Conservation (phyloP, 192 early-diverging fungal species). For the Coemansia sp. region DNA sequence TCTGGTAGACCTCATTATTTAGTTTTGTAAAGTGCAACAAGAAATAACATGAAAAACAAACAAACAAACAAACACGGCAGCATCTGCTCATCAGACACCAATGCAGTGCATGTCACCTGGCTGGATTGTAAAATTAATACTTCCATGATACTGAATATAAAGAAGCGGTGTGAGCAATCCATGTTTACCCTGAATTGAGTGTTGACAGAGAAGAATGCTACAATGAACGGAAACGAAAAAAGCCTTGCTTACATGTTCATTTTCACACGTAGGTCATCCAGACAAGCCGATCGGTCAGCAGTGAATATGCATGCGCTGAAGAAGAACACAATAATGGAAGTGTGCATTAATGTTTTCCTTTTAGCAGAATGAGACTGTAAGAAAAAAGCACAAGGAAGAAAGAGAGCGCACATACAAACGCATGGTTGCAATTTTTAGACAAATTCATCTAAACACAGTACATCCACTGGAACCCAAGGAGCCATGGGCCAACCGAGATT, state of each 20-base stretch:
- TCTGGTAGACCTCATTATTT: too few relatives aligned
- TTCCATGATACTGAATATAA: neutral
- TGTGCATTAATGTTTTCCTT: neutral
- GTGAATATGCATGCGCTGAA: slow-evolving; percentile 9
- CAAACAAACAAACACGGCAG: too few relatives aligned
- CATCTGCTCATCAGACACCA: neutral
- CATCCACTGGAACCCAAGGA: too few relatives aligned
- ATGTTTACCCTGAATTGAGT: slow-evolving; percentile 6
- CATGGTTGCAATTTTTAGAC: neutral
- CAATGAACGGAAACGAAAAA: neutral
- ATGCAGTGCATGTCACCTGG: neutral
- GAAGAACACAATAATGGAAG: neutral
- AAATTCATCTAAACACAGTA: neutral
- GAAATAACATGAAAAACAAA: neutral
- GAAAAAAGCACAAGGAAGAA: too few relatives aligned
- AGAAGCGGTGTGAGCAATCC: neutral
- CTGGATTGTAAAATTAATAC: neutral
- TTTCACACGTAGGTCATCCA: slow-evolving; percentile 3
- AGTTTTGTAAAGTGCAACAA: too few relatives aligned
- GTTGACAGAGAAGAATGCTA: neutral
- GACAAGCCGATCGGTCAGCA: slow-evolving; percentile 8
- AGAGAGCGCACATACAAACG: too few relatives aligned
- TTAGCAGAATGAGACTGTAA: neutral
- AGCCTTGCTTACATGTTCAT: slow-evolving; percentile 2
- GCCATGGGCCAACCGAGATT: too few relatives aligned